phyloP scores from a whole-genome alignment of 2,329 filamentous ascomycete species.

The Ceratocystis diversiconidia region DNA sequence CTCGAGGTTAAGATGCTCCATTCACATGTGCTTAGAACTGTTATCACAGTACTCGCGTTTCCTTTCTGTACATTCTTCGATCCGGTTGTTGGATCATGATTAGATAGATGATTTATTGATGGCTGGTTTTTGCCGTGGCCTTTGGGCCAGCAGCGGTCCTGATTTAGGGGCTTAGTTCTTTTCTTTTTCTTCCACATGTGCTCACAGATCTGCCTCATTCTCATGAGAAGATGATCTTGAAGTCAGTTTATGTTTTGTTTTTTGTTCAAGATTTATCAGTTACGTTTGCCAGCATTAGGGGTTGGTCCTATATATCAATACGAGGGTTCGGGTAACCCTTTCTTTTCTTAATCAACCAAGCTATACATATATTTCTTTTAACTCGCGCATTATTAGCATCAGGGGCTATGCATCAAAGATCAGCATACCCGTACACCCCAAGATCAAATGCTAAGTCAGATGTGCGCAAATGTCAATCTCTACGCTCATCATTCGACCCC shows the following conservation, averaged over 20 bases:
- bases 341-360: too few relatives aligned
- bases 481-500: too few relatives aligned
- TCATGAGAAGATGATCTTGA: background rate
- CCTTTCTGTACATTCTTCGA: background rate
- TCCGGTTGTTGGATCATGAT: background rate
- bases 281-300: background rate
- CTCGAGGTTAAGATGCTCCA: background rate
- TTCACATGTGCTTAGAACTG: conserved; percentile 1
- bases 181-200: background rate
- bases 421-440: too few relatives aligned
- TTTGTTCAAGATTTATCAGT: background rate
- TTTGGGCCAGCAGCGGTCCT: background rate
- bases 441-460: too few relatives aligned
- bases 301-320: background rate
- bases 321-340: too few relatives aligned
- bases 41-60: background rate
- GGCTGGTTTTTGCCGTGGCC: background rate
- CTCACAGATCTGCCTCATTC: background rate
- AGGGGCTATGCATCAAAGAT: too few relatives aligned
- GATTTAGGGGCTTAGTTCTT: background rate
- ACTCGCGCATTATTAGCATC: too few relatives aligned
- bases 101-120: background rate
- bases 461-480: too few relatives aligned
- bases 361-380: too few relatives aligned
- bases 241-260: background rate